phyloP scores from a whole-genome alignment of 345 rosid species.

The Cardiospermum halicacabum region DNA sequence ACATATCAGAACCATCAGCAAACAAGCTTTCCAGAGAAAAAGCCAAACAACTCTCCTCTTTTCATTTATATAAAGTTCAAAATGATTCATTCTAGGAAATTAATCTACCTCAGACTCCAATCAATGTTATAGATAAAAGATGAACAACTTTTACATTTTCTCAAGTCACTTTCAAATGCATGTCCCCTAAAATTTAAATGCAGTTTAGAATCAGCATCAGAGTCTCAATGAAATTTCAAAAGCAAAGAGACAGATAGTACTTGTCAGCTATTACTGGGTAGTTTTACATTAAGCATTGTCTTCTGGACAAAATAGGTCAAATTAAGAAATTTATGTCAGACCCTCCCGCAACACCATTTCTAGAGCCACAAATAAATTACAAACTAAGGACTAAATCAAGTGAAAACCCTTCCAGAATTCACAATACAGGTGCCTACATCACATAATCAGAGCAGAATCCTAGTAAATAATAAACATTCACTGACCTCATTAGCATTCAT shows the following conservation, averaged over 20 bases:
- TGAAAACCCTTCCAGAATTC: neutral
- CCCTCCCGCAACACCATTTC: neutral
- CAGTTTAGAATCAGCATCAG: too few species aligned
- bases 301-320: neutral
- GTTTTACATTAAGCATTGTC: neutral
- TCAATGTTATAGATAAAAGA: neutral
- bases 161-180: neutral
- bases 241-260: neutral
- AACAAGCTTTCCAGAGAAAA: neutral
- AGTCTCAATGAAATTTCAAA: conserved; percentile 4
- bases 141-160: neutral
- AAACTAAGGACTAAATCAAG: neutral
- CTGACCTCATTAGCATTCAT: conserved; percentile 98
- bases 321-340: neutral
- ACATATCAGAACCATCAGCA: neutral
- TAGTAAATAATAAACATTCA: neutral
- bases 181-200: neutral
- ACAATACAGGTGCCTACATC: neutral
- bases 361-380: neutral
- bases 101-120: neutral
- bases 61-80: neutral
- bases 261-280: too few species aligned
- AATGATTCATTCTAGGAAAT: neutral
- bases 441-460: neutral
- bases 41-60: neutral